Base-by-base conservation (phyloP, 2,329 filamentous ascomycete species). In the Fusarium nanum region DNA sequence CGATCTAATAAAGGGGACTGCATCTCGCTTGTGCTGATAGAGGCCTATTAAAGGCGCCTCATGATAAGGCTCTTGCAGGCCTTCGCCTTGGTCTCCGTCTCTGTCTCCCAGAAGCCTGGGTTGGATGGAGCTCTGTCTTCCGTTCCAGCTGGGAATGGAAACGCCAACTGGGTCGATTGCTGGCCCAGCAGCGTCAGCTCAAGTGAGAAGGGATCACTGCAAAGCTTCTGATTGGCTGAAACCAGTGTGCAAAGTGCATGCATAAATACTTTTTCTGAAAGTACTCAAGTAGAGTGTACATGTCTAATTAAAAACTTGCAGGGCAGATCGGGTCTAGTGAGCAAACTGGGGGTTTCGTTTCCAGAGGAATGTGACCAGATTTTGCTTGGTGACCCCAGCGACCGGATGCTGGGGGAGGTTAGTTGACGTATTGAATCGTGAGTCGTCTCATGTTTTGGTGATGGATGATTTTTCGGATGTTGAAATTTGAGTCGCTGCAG, bases 321-420 rank as follows among this genome's bases (percentile, higher is more conserved):
- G 61, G 62, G 67, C 57, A 50, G 65, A 69, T 69, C 42, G 47
- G 64, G 66, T 47, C 60, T 64, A 70, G 56, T 50, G 45, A 54
- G 48, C 61, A 70, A 68, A 42, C 53, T 54, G 44, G 37, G 30
- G 54, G 44, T 53, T 60, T 68, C 52, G 73, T 75, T 73, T 73
- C 71, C 68, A 73, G 70, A 75, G 73, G 72, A 75, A 75, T 75
- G 68, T 60, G 45, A 42, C 59, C 45, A 63, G 65, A 71, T 73
- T 72, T 72, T 75, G 42, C 37, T 61, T 41, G 55, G 70, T 68
- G 69, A 28, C 66, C 58, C 69, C 50, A 62, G 49, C 59, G 68
- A 69, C 71, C 62, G 56, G 47, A 58, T 53, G 57, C 48, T 73
- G 56, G 49, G 28, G 56, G 48, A 18, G 50, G 42, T 27, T 53